These are phyloP conservation scores for Besnoitia besnoiti DNA, from an alignment of 169 alveolate genomes.

Conservation along the genomic window DNA sequence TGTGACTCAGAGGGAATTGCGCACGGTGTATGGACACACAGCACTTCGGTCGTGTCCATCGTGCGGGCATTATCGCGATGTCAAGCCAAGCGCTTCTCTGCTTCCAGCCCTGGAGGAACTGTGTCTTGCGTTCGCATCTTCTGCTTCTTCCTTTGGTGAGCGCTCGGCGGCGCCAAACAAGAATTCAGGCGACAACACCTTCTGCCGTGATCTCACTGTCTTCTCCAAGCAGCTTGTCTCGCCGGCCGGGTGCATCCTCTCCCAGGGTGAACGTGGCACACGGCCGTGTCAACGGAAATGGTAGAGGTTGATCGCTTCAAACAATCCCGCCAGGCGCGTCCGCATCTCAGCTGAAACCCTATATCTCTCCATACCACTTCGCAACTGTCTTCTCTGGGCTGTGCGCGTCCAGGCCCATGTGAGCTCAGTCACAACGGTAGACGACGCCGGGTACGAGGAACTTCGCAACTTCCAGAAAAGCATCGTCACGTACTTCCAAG, in stretches of 20 bases:
- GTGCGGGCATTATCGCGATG: conserved; percentile 17
- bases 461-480: conserved; percentile 51
- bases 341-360: too few relatives aligned
- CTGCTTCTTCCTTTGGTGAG: conserved; percentile 2
- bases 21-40: conserved; percentile 22
- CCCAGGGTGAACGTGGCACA: too few relatives aligned
- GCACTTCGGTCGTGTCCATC: not conserved
- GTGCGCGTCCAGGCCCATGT: conserved; percentile 38
- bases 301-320: too few relatives aligned
- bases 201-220: too few relatives aligned
- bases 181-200: too few relatives aligned
- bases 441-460: conserved; percentile 44
- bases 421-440: conserved; percentile 29
- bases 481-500: conserved; percentile 18
- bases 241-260: too few relatives aligned
- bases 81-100: conserved; percentile 1
- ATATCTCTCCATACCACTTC: too few relatives aligned
- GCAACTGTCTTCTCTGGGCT: too few relatives aligned
- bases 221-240: too few relatives aligned
- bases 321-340: too few relatives aligned
- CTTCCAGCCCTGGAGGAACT: not conserved
- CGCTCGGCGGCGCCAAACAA: not conserved
- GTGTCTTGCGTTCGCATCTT: conserved; percentile 18
- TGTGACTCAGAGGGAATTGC: conserved; percentile 23
- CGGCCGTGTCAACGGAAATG: too few relatives aligned